phyloP scores from a whole-genome alignment of 345 rosid species.

The Eucalyptus camaldulensis region DNA sequence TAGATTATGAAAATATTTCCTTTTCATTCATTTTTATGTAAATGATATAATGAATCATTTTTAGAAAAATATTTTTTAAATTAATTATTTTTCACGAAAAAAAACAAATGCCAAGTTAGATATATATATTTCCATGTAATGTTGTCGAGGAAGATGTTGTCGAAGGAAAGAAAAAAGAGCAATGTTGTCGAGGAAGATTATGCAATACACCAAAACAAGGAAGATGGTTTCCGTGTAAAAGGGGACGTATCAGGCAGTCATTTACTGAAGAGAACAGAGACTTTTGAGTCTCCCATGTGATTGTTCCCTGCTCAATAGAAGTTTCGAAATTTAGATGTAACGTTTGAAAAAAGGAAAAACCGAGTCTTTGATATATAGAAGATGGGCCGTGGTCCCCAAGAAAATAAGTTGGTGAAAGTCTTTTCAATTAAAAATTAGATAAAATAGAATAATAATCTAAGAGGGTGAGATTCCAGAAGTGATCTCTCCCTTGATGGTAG shows the following conservation, averaged over 20 bases:
- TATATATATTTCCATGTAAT: no score
- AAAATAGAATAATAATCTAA: neutral
- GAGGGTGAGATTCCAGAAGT: neutral
- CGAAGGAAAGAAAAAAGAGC: no score
- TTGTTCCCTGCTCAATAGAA: neutral
- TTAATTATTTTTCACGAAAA: rapidly evolving
- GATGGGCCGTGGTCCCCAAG: neutral
- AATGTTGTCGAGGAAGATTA: no score
- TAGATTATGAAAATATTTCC: no score
- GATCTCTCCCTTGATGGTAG: neutral
- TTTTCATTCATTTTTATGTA: neutral
- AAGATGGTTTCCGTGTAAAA: neutral
- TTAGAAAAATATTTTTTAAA: rapidly evolving
- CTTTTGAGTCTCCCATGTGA: neutral
- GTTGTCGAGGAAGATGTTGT: no score
- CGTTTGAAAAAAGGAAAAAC: neutral
- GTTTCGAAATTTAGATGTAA: neutral
- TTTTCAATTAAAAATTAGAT: neutral
- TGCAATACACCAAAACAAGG: neutral
- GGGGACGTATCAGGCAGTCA: neutral
- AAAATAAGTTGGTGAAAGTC: neutral
- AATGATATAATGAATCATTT: neutral
- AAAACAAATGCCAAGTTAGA: rapidly evolving
- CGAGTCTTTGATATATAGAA: neutral
- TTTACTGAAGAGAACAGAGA: neutral